A percentile compares a stretch with the other conserved stretches of the same genome.
Conservation (phyloP, 2,329 filamentous ascomycete species). For the Fusarium humuli region DNA sequence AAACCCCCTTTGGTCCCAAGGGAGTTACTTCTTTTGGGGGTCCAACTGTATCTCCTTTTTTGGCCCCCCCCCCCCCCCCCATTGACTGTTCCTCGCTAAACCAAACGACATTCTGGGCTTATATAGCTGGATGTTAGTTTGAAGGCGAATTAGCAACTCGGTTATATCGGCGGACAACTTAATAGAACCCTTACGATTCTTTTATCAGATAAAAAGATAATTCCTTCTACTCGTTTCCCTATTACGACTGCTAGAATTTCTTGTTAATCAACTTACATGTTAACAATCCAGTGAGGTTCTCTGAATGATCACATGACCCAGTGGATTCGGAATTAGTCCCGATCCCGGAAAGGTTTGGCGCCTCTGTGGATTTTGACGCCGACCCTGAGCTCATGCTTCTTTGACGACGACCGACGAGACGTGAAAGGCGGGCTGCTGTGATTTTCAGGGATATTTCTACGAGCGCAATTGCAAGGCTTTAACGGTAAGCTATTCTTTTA, state of each 20-base stretch:
- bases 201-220: not conserved
- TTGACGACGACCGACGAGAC: constrained; percentile 32
- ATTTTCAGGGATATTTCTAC: not conserved
- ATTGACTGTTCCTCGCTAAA: not conserved
- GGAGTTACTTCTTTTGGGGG: no score
- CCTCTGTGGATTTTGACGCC: constrained; percentile 33
- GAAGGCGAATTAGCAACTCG: not conserved
- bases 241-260: not conserved
- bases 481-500: constrained; percentile 1
- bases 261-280: not conserved
- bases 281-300: not conserved
- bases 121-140: not conserved
- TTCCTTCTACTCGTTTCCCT: not conserved
- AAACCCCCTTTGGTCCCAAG: no score
- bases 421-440: constrained; percentile 29
- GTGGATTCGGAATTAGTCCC: not conserved
- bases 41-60: no score
- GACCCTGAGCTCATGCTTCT: constrained; percentile 19
- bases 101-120: not conserved
- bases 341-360: constrained; percentile 25
- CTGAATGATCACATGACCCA: constrained; percentile 8
- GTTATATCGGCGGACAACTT: not conserved
- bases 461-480: constrained; percentile 4
- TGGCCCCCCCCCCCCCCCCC: no score
- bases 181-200: not conserved